Evolutionary conservation across 306 rosid species (phyloP), one percentile per base, ranked within the genome.

Genomic region (Prosopis cineraria): DNA sequence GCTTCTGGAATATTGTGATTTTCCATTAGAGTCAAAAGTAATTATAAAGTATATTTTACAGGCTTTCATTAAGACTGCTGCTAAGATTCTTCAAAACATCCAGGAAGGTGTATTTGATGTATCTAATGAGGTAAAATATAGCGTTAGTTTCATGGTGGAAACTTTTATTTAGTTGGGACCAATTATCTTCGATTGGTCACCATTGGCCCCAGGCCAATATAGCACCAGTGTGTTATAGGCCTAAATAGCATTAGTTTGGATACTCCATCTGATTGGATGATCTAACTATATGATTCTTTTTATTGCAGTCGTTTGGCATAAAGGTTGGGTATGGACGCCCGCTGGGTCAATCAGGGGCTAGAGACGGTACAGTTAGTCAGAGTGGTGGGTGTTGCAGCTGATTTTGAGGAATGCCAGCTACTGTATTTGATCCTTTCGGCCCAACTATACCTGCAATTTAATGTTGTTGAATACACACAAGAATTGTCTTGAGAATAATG

Each of bases 41-140:
- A 88, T 73, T 22, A 8, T 2, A 14, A 17, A 34, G 36, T 75
- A 39, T 67, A 43, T 53, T 58, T 34, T 81, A 44, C 91, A 92
- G 98, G 98, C 98, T 79, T 94, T 92, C 75, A 90, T 88, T 75
- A 87, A 66, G 79, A 89, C 98, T 69, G 97, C 98, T 75, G 98
- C 88, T 10, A 92, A 90, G 82, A 94, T 94, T 83, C 97, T 90
- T 75, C 96, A 92, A 83, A 94, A 94, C 74, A 94, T 94, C 67
- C 97, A 92, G 84, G 97, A 89, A 34, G 97, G 98, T 20, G 92
- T 94, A 72, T 85, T 92, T 76, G 98, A 94, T 82, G 97, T 88
- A 55, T 89, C 95, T 66, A 94, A 94, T 83, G 98, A 94, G 97
- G 98, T 92, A 90, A 90, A 40, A 17, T 44, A 56, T 44, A 24